phyloP scores from a whole-genome alignment of 2,329 filamentous ascomycete species.

The Elsinoe ampelina region DNA sequence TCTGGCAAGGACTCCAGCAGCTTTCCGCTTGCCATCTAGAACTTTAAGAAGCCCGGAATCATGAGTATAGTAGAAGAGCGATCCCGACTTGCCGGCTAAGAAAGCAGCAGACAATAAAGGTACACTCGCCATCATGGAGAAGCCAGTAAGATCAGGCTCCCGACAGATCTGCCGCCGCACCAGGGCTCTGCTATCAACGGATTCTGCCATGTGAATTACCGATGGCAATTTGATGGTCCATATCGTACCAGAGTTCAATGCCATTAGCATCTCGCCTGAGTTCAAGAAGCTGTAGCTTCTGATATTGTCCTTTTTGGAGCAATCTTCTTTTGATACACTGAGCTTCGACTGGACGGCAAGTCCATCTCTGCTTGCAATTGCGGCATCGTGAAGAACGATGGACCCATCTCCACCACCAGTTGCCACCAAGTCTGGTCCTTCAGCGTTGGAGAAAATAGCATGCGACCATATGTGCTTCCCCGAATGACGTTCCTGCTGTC shows the following conservation, averaged over 20 bases:
- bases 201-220: conserved; percentile 21
- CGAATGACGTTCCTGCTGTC: conserved; percentile 55
- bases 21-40: conserved; percentile 28
- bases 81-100: conserved; percentile 38
- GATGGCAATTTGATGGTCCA: conserved; percentile 30
- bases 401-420: conserved; percentile 81
- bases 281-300: conserved; percentile 56
- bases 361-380: background rate
- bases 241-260: conserved; percentile 50
- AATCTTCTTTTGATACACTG: background rate
- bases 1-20: conserved; percentile 31
- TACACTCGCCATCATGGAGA: conserved; percentile 38
- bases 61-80: conserved; percentile 31
- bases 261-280: conserved; percentile 45
- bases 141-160: conserved; percentile 35
- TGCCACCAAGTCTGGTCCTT: conserved; percentile 28
- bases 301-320: conserved; percentile 36
- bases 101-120: conserved; percentile 32
- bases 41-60: conserved; percentile 21
- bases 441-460: conserved; percentile 26
- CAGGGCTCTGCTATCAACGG: background rate
- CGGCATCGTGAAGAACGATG: conserved; percentile 29
- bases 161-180: conserved; percentile 21
- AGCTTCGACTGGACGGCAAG: background rate
- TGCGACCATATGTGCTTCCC: conserved; percentile 91